Evolutionary conservation across 257 asterid species (phyloP).

Genomic region (Petunia axillaris): DNA sequence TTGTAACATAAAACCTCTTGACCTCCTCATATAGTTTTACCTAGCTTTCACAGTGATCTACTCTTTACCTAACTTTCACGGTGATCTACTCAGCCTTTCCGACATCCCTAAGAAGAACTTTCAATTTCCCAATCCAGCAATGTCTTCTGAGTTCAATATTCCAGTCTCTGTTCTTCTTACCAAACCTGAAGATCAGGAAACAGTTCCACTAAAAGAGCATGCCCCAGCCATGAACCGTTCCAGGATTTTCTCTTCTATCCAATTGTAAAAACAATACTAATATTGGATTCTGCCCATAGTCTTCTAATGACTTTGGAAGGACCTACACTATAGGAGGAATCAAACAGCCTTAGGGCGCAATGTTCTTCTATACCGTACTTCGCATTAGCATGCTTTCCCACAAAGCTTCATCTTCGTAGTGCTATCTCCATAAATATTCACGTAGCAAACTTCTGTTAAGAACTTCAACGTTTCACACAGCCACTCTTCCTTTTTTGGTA

Average conservation of each 20-base stretch:
- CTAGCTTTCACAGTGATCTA: background rate
- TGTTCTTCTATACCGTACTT: background rate
- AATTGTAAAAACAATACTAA: background rate
- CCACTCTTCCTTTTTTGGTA: background rate
- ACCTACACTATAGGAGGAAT: background rate
- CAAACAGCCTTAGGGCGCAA: background rate
- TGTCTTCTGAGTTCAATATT: background rate
- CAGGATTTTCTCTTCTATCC: background rate
- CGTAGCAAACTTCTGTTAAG: background rate
- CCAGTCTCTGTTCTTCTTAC: background rate
- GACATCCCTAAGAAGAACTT: background rate
- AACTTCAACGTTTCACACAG: background rate
- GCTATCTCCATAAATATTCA: background rate
- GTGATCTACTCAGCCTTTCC: background rate
- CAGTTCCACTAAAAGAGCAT: background rate
- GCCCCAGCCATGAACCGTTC: background rate
- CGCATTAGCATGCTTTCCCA: constrained; percentile 4
- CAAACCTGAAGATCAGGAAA: constrained; percentile 6
- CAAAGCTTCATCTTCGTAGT: background rate
- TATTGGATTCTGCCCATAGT: background rate
- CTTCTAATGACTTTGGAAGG: background rate
- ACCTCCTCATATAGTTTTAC: background rate
- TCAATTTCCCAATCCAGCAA: constrained; percentile 3
- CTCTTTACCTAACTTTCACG: background rate
- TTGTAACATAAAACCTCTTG: background rate